phyloP scores from a whole-genome alignment of 257 asterid species.

The Galeopsis tetrahit region DNA sequence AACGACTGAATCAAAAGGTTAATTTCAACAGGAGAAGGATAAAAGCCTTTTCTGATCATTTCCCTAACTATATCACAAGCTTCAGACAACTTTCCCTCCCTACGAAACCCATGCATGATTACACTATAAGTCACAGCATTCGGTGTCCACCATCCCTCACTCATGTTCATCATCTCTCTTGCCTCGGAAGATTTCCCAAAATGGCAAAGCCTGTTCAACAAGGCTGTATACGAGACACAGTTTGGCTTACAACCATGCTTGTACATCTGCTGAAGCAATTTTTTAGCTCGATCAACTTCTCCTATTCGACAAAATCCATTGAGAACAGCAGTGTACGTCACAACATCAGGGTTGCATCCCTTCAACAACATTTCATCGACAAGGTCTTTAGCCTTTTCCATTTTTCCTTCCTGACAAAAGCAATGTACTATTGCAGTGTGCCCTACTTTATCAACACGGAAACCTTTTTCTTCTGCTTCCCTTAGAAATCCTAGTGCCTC shows the following conservation, averaged over 20 bases:
- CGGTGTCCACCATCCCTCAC: conserved; percentile 92
- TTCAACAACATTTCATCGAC: conserved; percentile 81
- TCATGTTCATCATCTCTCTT: conserved; percentile 76
- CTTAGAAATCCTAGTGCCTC: conserved; percentile 72
- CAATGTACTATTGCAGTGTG: conserved; percentile 74
- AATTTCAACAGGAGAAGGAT: conserved; percentile 83
- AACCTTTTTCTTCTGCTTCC: conserved; percentile 79
- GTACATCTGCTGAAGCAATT: conserved; percentile 77
- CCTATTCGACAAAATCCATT: conserved; percentile 72
- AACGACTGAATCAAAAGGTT: conserved; percentile 80
- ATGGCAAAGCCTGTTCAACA: conserved; percentile 80
- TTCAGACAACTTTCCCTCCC: conserved; percentile 82
- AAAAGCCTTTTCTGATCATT: conserved; percentile 75
- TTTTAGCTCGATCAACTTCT: conserved; percentile 74
- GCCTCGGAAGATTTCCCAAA: conserved; percentile 78
- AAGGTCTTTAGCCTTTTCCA: conserved; percentile 74
- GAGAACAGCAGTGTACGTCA: conserved; percentile 84
- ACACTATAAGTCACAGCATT: conserved; percentile 84
- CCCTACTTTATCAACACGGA: conserved; percentile 71
- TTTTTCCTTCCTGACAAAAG: conserved; percentile 66
- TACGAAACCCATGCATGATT: conserved; percentile 86
- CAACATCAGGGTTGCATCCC: conserved; percentile 87
- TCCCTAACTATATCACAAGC: conserved; percentile 72
- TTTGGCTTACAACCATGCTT: conserved; percentile 87
- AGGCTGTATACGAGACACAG: conserved; percentile 75